phyloP scores from a whole-genome alignment of 805 yeast genomes.

The Kazachstania kunashirensis region DNA sequence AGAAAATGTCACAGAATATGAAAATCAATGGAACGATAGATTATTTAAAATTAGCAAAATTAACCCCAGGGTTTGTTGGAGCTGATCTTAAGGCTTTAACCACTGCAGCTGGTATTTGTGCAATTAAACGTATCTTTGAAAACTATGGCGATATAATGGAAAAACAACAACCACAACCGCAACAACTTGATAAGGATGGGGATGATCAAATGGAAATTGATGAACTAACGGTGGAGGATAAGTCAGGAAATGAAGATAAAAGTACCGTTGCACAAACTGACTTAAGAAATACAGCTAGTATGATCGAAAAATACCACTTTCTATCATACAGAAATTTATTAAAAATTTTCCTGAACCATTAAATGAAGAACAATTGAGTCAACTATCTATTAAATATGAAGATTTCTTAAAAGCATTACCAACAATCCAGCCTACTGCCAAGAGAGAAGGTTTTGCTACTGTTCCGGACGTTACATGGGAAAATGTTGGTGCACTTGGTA shows the following conservation, averaged over 20 bases:
- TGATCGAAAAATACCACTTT: conserved; percentile 32
- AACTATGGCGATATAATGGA: conserved; percentile 27
- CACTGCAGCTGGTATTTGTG: conserved; percentile 90
- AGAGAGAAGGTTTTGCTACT: conserved; percentile 97
- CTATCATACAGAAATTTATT: conserved; percentile 67
- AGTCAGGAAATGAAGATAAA: conserved; percentile 9
- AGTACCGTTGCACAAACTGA: conserved; percentile 2
- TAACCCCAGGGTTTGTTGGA: conserved; percentile 96
- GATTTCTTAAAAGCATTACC: conserved; percentile 85
- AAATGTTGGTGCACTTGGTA: conserved; percentile 80
- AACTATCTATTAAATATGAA: conserved; percentile 62
- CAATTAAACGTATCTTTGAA: conserved; percentile 83
- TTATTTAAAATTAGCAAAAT: conserved; percentile 64
- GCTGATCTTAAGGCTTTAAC: conserved; percentile 92
- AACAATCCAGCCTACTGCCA: conserved; percentile 91
- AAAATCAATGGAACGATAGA: conserved; percentile 65
- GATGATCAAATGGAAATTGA: conserved; percentile 5
- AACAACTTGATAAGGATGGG: conserved; percentile 11
- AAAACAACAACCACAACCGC: not conserved
- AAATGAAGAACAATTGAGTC: conserved; percentile 62
- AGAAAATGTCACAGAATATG: conserved; percentile 59
- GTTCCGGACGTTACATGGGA: conserved; percentile 97
- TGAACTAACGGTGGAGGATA: not conserved
- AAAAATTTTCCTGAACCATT: conserved; percentile 70
- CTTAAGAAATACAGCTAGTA: conserved; percentile 28